phyloP scores from a whole-genome alignment of 805 yeast species.

The Suhomyces tanzawaensis region DNA sequence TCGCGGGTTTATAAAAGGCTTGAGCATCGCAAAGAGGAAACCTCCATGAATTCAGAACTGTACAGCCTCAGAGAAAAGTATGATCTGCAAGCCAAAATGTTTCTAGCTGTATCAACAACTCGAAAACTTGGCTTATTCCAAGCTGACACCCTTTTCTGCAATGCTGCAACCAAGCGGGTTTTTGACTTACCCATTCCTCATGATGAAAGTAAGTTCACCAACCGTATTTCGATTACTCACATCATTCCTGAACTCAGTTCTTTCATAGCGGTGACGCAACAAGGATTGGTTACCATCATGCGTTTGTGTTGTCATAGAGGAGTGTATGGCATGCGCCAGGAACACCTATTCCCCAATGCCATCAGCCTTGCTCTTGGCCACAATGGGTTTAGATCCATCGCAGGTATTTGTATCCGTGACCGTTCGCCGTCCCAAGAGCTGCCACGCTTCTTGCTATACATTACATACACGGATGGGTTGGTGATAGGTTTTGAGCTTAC shows the following conservation, averaged over 20 bases:
- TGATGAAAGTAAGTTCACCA: constrained; percentile 33
- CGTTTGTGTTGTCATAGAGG: constrained; percentile 37
- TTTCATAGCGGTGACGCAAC: constrained; percentile 35
- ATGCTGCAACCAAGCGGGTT: constrained; percentile 43
- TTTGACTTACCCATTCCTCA: constrained; percentile 39
- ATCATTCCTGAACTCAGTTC: constrained; percentile 37
- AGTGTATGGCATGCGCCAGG: constrained; percentile 42
- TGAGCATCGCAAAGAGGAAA: not conserved
- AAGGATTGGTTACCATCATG: constrained; percentile 36
- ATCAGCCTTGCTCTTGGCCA: constrained; percentile 23
- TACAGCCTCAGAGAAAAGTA: constrained; percentile 9
- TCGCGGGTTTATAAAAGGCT: constrained; percentile 1
- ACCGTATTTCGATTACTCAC: constrained; percentile 35
- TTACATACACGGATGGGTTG: constrained; percentile 35
- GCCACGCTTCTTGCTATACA: constrained; percentile 30
- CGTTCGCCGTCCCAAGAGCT: constrained; percentile 16
- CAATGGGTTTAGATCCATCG: constrained; percentile 29
- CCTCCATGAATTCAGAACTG: constrained; percentile 13
- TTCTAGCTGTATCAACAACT: constrained; percentile 43
- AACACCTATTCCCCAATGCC: constrained; percentile 40
- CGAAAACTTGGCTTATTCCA: constrained; percentile 44
- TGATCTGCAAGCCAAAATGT: constrained; percentile 2
- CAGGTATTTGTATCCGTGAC: constrained; percentile 30
- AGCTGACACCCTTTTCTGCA: constrained; percentile 45
- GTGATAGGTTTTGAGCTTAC: constrained; percentile 15